These are phyloP conservation scores for Diutina pseudorugosa DNA, from an alignment of 1,139 yeast species.

Conservation along the genomic window DNA sequence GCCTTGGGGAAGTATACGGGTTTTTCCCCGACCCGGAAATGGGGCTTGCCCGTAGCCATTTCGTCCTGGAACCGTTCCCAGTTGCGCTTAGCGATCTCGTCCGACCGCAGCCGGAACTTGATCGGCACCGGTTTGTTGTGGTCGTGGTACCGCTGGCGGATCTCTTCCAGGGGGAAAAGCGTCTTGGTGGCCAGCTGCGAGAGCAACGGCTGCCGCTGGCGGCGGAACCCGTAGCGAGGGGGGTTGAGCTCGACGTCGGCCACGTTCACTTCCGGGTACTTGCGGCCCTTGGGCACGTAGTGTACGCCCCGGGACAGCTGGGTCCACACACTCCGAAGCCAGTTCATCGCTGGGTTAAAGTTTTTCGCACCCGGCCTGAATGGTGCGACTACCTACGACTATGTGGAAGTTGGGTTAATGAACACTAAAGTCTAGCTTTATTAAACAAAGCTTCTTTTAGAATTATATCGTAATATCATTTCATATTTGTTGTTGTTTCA, in stretches of 20 bases:
- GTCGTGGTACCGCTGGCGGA: slow-evolving; percentile 21
- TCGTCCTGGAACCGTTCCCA: slow-evolving; percentile 37
- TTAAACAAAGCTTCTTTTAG: too few relatives aligned
- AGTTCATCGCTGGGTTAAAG: slow-evolving; percentile 1
- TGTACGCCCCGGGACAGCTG: slow-evolving; percentile 15
- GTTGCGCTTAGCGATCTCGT: slow-evolving; percentile 26
- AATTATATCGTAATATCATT: too few relatives aligned
- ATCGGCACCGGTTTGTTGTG: slow-evolving; percentile 34
- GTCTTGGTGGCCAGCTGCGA: slow-evolving; percentile 30
- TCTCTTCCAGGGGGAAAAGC: slow-evolving; percentile 28
- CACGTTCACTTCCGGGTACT: slow-evolving; percentile 30
- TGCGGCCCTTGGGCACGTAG: slow-evolving; percentile 19
- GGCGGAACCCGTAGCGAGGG: slow-evolving; percentile 28
- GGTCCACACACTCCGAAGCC: not conserved
- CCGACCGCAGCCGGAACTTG: slow-evolving; percentile 23
- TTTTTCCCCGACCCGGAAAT: slow-evolving; percentile 67
- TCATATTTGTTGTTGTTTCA: too few relatives aligned
- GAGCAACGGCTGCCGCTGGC: slow-evolving; percentile 26
- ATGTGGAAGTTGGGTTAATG: too few relatives aligned
- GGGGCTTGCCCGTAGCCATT: slow-evolving; percentile 57
- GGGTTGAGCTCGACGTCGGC: slow-evolving; percentile 27
- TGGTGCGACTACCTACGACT: too few relatives aligned
- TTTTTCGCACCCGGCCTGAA: not conserved
- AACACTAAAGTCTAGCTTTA: too few relatives aligned
- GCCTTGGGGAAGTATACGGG: slow-evolving; percentile 77